Evolutionary conservation across 345 rosid genomes (phyloP).

Genomic region (Atalantia buxifolia): DNA sequence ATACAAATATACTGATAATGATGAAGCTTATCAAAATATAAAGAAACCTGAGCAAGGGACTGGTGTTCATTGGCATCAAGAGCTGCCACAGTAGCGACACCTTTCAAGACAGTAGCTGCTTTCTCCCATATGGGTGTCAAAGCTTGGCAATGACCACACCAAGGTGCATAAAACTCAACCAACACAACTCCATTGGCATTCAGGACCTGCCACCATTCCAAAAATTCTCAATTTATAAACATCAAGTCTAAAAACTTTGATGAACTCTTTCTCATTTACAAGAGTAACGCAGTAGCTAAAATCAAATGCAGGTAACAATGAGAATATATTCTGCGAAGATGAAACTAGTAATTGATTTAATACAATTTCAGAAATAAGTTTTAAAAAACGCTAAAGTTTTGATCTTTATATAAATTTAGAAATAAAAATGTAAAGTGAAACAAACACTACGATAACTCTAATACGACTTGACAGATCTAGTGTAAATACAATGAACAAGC

Average conservation of each 20-base stretch:
- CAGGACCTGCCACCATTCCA: constrained; percentile 52
- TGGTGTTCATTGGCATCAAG: constrained; percentile 95
- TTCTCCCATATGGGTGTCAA: constrained; percentile 96
- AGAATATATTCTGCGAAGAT: background rate
- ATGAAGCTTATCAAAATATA: background rate
- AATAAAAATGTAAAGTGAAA: background rate
- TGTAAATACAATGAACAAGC: background rate
- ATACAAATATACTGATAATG: background rate
- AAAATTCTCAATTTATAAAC: background rate
- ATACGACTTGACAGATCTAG: constrained; percentile 7
- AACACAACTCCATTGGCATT: constrained; percentile 81
- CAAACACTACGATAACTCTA: background rate
- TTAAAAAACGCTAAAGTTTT: background rate
- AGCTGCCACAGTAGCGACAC: constrained; percentile 91
- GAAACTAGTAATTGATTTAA: background rate
- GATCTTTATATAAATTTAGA: background rate
- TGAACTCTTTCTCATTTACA: background rate
- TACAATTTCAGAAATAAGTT: background rate
- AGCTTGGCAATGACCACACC: constrained; percentile 98
- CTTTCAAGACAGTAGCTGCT: constrained; percentile 76
- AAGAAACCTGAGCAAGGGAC: constrained; percentile 85
- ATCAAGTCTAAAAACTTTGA: background rate
- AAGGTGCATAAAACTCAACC: constrained; percentile 98
- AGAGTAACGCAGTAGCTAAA: background rate
- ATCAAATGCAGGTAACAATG: background rate